phyloP scores from a whole-genome alignment of 192 early-diverging fungal genomes.

The Podila verticillata region DNA sequence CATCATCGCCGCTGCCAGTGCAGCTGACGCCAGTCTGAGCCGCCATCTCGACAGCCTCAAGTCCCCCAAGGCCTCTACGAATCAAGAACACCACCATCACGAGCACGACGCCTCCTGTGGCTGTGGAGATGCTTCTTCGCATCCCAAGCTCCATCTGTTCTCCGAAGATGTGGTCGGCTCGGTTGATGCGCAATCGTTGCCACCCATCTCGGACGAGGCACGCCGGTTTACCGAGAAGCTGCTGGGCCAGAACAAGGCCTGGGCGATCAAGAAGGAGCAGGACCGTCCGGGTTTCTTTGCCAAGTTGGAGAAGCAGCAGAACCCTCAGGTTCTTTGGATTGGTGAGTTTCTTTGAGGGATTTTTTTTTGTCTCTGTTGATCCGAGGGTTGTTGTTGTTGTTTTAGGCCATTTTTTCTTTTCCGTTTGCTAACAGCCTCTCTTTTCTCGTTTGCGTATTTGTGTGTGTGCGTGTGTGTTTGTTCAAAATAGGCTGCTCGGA shows the following conservation, averaged over 20 bases:
- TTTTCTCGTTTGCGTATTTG: background rate
- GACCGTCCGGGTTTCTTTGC: conserved; percentile 78
- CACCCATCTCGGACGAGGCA: conserved; percentile 46
- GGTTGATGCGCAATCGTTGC: background rate
- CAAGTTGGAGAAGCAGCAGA: conserved; percentile 76
- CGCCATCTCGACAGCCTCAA: background rate
- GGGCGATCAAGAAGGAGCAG: conserved; percentile 66
- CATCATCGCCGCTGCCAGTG: conserved; percentile 22
- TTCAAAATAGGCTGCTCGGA: conserved; percentile 88
- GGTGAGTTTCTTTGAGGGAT: conserved; percentile 44
- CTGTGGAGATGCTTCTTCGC: background rate
- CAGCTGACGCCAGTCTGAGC: conserved; percentile 23
- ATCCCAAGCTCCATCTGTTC: background rate
- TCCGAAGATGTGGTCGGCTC: background rate
- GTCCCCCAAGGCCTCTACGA: background rate
- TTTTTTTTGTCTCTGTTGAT: too few species aligned
- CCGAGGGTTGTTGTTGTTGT: background rate
- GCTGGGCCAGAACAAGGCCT: conserved; percentile 67
- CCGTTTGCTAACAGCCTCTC: too few species aligned
- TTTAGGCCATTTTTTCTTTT: too few species aligned
- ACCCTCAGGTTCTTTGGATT: conserved; percentile 91
- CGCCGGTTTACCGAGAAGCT: conserved; percentile 41
- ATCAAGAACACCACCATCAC: background rate
- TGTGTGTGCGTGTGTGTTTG: too few species aligned
- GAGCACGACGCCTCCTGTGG: background rate